Percentiles rank a stretch among this genome's conserved stretches.
Evolutionary conservation across 2,329 filamentous ascomycete genomes (phyloP).

Genomic region (Fusarium subglutinans): DNA sequence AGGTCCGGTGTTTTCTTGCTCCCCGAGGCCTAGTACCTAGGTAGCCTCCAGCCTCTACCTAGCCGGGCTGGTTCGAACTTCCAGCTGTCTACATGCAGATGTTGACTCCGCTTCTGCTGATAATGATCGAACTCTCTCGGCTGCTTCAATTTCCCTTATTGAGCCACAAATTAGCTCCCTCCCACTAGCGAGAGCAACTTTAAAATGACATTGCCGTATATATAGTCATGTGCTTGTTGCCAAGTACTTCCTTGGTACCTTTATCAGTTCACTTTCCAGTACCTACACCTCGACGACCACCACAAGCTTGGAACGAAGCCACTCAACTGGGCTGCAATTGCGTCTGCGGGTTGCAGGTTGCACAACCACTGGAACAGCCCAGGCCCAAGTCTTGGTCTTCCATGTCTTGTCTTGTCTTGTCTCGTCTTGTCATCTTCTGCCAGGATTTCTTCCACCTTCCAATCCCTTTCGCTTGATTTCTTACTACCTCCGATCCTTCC

Average conservation of each 20-base stretch:
- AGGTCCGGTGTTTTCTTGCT: no score
- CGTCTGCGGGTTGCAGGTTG: conserved; percentile 22
- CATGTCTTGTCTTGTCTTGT: not conserved
- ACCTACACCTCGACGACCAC: conserved; percentile 16
- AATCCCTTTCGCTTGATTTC: conserved; percentile 17
- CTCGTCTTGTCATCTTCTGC: conserved; percentile 27
- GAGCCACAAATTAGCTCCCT: conserved; percentile 36
- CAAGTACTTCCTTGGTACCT: conserved; percentile 10
- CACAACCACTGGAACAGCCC: conserved; percentile 13
- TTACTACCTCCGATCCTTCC: conserved; percentile 2
- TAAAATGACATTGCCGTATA: not conserved
- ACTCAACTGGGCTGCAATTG: conserved; percentile 10
- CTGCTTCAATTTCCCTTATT: conserved; percentile 32
- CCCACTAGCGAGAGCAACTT: conserved; percentile 18
- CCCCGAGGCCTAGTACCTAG: no score
- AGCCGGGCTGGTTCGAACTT: not conserved
- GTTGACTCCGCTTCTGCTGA: conserved; percentile 3
- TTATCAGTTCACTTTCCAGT: conserved; percentile 7
- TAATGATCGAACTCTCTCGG: conserved; percentile 16
- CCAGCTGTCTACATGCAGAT: not conserved
- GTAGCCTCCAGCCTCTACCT: not conserved
- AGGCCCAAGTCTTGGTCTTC: conserved; percentile 2
- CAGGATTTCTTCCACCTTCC: conserved; percentile 33
- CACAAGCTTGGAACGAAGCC: conserved; percentile 30
- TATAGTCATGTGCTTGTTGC: not conserved